phyloP scores from a whole-genome alignment of 768 basidiomycete genomes.

The Amyloporia xantha region DNA sequence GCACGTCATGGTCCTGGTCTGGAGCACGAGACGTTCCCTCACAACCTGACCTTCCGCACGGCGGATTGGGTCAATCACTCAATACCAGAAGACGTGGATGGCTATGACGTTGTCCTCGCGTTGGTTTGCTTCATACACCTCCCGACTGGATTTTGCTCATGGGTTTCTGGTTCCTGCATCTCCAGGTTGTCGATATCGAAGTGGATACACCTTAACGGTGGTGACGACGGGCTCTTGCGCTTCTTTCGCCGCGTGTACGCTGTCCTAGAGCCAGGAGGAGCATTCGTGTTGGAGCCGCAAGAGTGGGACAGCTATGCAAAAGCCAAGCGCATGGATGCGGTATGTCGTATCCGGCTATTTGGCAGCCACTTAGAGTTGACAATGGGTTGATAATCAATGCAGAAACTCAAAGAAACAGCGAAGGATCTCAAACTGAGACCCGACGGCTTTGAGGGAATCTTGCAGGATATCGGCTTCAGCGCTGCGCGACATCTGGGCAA shows the following conservation, averaged over 20 bases:
- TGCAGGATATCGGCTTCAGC: conserved; percentile 59
- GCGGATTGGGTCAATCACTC: conserved; percentile 65
- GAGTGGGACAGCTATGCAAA: conserved; percentile 81
- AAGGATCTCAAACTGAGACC: conserved; percentile 54
- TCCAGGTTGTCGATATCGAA: conserved; percentile 79
- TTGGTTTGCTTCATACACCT: conserved; percentile 29
- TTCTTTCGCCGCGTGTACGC: conserved; percentile 63
- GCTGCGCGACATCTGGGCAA: conserved; percentile 41
- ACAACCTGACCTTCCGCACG: conserved; percentile 67
- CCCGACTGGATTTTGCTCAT: neutral
- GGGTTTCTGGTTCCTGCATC: neutral
- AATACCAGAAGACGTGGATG: conserved; percentile 49
- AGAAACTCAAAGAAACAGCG: conserved; percentile 57
- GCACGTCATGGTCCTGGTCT: conserved; percentile 13
- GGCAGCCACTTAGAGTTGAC: too few relatives aligned
- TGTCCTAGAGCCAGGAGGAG: conserved; percentile 55
- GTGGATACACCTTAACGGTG: conserved; percentile 85
- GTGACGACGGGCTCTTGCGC: conserved; percentile 59
- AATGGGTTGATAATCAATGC: neutral
- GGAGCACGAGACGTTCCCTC: conserved; percentile 52
- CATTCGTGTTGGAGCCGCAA: conserved; percentile 78
- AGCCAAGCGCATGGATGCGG: conserved; percentile 62
- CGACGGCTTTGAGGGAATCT: conserved; percentile 47
- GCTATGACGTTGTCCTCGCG: conserved; percentile 79
- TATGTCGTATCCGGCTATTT: conserved; percentile 21